Base-by-base conservation (phyloP, 371 early-diverging fungal species). In the Actinomortierella ambigua region DNA sequence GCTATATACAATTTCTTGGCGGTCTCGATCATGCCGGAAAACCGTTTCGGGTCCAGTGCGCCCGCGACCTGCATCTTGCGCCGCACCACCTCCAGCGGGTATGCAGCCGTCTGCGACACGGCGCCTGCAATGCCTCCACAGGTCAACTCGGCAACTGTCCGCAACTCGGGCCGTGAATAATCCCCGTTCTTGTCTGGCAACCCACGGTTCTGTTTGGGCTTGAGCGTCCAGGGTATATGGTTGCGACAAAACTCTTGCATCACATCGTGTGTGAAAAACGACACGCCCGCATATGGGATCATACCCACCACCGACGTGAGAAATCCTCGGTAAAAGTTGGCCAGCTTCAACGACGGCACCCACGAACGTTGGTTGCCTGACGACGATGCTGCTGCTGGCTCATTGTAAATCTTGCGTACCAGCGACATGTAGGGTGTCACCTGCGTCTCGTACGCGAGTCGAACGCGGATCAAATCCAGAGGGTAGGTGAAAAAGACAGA, bases 261-360 rank as follows among this genome's bases (percentile, higher is more conserved):
- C 23, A 77, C 60, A 58, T 92, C 87, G 61, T 95, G 89, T 4
- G 88, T 88, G 66, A 86, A 87, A 69, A 95, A 94, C 2, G 95
- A 90, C 3, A 93, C 93, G 17, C 98, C 98, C 8, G 96, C 98
- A 63, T 98, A 98, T 3, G 98, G 98, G 3, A 98, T 79, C 83
- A 98, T 97, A 13, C 98, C 98, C 61, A 86, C 84, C n/a, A 97
- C 76, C 0, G 98, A 89, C 2, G 95, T 90, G 20, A 90, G 54
- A 63, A 96, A 96, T 22, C 98, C 98, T 18, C 96, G 84, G 77
- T 97, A 98, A 69, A 97, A 97, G 75, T 95, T 96, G 44, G 79
- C 42, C 1, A 90, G 27, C 48, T 46, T 51, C 42, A 58, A 18
- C 4, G 24, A 44, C 17, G 60, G 60, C 4, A 43, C 54, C 71